Base-by-base conservation (phyloP, 1,139 yeast species). In the Candida pseudoviswanathii region DNA sequence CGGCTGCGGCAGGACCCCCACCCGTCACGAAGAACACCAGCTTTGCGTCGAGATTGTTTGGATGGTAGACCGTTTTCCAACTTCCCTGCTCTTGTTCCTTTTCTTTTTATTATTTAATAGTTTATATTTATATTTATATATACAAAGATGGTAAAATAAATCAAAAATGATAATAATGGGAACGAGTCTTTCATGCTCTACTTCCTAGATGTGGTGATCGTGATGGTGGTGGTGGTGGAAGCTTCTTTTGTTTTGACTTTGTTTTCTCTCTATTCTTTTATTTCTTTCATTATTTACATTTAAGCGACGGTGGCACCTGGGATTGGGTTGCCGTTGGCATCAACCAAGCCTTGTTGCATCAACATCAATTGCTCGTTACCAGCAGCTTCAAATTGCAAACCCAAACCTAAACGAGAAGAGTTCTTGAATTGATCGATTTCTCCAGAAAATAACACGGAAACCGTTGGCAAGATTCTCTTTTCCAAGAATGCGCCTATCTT, bases 311-410 rank as follows among this genome's bases (percentile, higher is more conserved):
- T 86, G 54, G 86, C 87, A 60, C 87, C 90, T 62, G 87, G 89
- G 58, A 87, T 78, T 62, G 94, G 94, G 78, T 86, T 86, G 64
- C 94, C 95, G 63, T 87, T 84, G 57, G 85, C 87, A 65, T 87
- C 95, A 52, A 76, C 67, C 72, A 87, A 77, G 62, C 94, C 94
- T 71, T 86, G 91, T 77, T 87, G 95, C 80, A 76, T 76, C 76
- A 76, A 68, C 79, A 79, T 70, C 62, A 89, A 81, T 75, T 90
- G 94, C 72, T 90, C 96, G 64, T 88, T 85, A 67, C 97, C 97
- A 55, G 97, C 96, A 53, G 89, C 81, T 77, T 94, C 98, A 58
- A 94, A 86, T 77, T 91, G 97, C 63, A 94, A 80, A 69, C 98
- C 99, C 62, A 92, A 83, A 66, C 99, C 99, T 58, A 92, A 76